phyloP scores from a whole-genome alignment of 768 basidiomycete genomes.

The Russula dissimulans region DNA sequence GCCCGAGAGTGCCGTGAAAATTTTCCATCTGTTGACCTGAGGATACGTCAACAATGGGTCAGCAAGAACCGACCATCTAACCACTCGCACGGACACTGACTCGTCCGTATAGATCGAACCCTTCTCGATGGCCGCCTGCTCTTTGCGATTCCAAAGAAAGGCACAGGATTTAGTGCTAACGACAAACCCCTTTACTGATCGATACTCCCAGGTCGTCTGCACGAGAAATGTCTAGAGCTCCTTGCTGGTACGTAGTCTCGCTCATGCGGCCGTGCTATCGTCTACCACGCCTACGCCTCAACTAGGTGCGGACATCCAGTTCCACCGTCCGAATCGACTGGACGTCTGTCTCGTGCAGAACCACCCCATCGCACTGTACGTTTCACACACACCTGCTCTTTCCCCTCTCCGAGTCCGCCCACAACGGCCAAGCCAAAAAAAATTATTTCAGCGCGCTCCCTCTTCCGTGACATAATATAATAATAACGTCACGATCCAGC shows the following conservation, averaged over 20 bases:
- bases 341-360: slow-evolving; percentile 94
- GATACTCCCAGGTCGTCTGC: slow-evolving; percentile 54
- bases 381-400: background rate
- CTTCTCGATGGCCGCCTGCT: slow-evolving; percentile 76
- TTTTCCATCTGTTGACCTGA: too few species aligned
- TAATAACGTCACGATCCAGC: slow-evolving; percentile 31
- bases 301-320: slow-evolving; percentile 90
- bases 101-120: slow-evolving; percentile 47
- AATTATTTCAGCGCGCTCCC: too few species aligned
- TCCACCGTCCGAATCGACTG: slow-evolving; percentile 74
- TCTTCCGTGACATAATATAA: too few species aligned
- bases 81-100: background rate
- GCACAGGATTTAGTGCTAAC: slow-evolving; percentile 28
- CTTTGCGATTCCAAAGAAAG: slow-evolving; percentile 98
- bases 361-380: slow-evolving; percentile 88
- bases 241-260: slow-evolving; percentile 50
- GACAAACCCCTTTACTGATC: background rate
- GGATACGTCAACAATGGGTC: slow-evolving; percentile 5
- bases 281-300: background rate
- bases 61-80: background rate
- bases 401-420: background rate
- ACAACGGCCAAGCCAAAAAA: too few species aligned
- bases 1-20: too few species aligned
- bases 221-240: slow-evolving; percentile 83
- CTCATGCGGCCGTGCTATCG: background rate